phyloP scores from a whole-genome alignment of 768 basidiomycete species.

The Boletus rubescentipes region DNA sequence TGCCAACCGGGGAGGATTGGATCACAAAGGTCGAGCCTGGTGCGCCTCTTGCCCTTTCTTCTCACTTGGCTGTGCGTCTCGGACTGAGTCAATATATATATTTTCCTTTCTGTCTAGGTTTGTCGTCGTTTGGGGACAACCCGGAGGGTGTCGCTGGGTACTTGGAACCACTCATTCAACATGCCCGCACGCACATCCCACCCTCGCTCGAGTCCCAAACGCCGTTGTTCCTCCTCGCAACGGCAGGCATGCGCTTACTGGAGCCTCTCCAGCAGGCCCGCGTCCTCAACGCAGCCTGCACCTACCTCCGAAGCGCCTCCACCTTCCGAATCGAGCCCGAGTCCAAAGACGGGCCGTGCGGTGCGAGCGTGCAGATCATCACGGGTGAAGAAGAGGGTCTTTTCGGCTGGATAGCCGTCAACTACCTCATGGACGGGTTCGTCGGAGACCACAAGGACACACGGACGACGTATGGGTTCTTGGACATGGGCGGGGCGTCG shows the following conservation, averaged over 20 bases:
- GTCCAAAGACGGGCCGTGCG: conserved; percentile 76
- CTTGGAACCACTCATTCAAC: conserved; percentile 77
- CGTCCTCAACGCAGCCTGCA: conserved; percentile 76
- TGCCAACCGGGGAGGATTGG: conserved; percentile 79
- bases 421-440: conserved; percentile 98
- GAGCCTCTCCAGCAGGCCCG: conserved; percentile 62
- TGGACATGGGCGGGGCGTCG: conserved; percentile 99
- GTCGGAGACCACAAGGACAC: conserved; percentile 43
- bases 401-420: conserved; percentile 99
- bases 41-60: conserved; percentile 39
- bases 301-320: conserved; percentile 71
- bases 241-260: conserved; percentile 95
- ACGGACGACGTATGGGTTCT: conserved; percentile 93
- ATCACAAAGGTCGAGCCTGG: conserved; percentile 92
- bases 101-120: conserved; percentile 48
- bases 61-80: too few relatives aligned
- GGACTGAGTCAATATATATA: too few relatives aligned
- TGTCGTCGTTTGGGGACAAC: conserved; percentile 76
- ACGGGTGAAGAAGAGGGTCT: conserved; percentile 98
- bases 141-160: conserved; percentile 72
- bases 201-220: conserved; percentile 83
- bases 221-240: conserved; percentile 91
- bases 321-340: conserved; percentile 72
- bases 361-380: conserved; percentile 90
- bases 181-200: conserved; percentile 81